These are phyloP conservation scores for Arabidopsis suecica DNA, from an alignment of 345 rosid genomes.

Conservation along the genomic window DNA sequence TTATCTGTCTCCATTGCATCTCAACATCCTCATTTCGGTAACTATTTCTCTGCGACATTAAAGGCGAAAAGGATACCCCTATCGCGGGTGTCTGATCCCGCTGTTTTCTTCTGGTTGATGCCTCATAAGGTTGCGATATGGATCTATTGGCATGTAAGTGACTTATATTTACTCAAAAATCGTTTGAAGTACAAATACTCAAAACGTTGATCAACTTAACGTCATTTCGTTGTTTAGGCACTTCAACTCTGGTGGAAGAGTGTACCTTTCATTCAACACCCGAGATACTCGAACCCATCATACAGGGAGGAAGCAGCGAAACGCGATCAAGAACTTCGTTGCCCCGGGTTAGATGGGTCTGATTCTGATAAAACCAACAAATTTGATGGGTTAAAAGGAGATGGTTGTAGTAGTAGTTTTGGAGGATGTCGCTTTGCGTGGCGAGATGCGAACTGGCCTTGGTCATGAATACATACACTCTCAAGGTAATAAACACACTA, in stretches of 20 bases:
- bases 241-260: slow-evolving; percentile 88
- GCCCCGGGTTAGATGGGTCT: slow-evolving; percentile 45
- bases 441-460: slow-evolving; percentile 96
- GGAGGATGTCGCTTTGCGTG: slow-evolving; percentile 64
- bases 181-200: neutral
- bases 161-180: neutral
- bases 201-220: neutral
- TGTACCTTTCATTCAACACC: slow-evolving; percentile 77
- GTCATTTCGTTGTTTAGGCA: slow-evolving; percentile 55
- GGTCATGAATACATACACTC: slow-evolving; percentile 56
- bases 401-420: slow-evolving; percentile 22
- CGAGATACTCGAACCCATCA: slow-evolving; percentile 62
- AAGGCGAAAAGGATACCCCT: slow-evolving; percentile 59
- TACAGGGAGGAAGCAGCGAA: slow-evolving; percentile 66
- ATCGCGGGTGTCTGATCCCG: slow-evolving; percentile 49
- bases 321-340: slow-evolving; percentile 60
- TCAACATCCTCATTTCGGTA: slow-evolving; percentile 78
- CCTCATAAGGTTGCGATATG: slow-evolving; percentile 94
- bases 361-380: slow-evolving; percentile 28
- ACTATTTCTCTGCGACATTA: slow-evolving; percentile 76
- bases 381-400: slow-evolving; percentile 35
- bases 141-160: slow-evolving; percentile 98
- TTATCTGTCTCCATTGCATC: slow-evolving; percentile 69
- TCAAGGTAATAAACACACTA: neutral
- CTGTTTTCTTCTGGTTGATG: slow-evolving; percentile 92